Percentiles rank a stretch among this genome's conserved stretches.
Conservation (phyloP, 2,329 filamentous ascomycete genomes). For the Colletotrichum sojae region DNA sequence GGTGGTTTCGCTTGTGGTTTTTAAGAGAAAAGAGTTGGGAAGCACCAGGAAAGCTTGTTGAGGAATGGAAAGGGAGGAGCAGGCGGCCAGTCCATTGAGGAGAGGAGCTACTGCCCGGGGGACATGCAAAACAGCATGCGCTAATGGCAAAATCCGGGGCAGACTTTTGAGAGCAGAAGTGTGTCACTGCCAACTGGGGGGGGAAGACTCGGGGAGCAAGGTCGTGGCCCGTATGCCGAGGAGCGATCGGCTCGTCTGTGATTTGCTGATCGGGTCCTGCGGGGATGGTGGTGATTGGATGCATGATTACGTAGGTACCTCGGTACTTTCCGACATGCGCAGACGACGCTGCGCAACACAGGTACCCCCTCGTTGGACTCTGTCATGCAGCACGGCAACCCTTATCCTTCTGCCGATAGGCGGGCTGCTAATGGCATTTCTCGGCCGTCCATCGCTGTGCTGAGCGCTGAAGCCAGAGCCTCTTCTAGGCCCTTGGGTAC, state of each 20-base stretch:
- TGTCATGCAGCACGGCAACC: slow-evolving; percentile 14
- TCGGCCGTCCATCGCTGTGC: not conserved
- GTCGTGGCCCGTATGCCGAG: slow-evolving; percentile 7
- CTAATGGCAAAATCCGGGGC: slow-evolving; percentile 41
- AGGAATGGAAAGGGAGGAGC: slow-evolving; percentile 28
- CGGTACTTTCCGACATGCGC: slow-evolving; percentile 20
- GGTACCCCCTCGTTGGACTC: slow-evolving; percentile 15
- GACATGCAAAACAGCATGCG: slow-evolving; percentile 30
- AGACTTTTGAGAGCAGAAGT: slow-evolving; percentile 13
- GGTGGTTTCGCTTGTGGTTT: slow-evolving; percentile 36
- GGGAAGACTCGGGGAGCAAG: not conserved
- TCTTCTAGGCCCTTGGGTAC: slow-evolving; percentile 28
- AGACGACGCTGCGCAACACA: slow-evolving; percentile 1
- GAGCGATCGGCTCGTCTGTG: slow-evolving; percentile 34
- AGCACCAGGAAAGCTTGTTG: slow-evolving; percentile 37
- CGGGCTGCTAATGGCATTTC: slow-evolving; percentile 2
- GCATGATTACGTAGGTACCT: slow-evolving; percentile 37
- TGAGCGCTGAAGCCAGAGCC: not conserved
- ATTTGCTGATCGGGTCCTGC: slow-evolving; percentile 38
- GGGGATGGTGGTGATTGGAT: slow-evolving; percentile 32
- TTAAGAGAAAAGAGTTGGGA: slow-evolving; percentile 38
- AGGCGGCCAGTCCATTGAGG: slow-evolving; percentile 23
- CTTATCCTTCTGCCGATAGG: not conserved
- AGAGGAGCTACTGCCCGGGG: slow-evolving; percentile 16
- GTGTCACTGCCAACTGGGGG: not conserved